Base-by-base conservation (phyloP, 192 early-diverging fungal species). In the Coemansia sp. region DNA sequence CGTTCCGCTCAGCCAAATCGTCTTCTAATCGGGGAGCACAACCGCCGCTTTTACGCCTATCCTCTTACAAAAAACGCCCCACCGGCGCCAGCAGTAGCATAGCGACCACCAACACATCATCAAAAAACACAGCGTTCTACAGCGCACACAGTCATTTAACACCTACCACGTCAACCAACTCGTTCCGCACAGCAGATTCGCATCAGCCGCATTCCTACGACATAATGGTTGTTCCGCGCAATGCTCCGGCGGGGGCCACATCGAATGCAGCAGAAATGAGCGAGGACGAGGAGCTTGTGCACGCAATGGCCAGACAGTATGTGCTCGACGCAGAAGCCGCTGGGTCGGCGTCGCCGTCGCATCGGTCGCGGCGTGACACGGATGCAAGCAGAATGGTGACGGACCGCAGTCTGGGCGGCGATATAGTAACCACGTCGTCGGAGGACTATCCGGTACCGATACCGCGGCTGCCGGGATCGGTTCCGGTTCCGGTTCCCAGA, bases 311-410 rank as follows among this genome's bases (percentile, higher is more conserved):
- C 15, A 48, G 63, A 32, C 80, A 77, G 32, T 82, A 82, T 40
- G 68, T 82, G 36, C 40, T 77, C 47, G 75, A 77, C 15, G 75
- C 80, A 5, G 75, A 82, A 63, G 72, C 75, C 12, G 67, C 75
- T 6, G 80, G 80, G 21, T 76, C 75, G 16, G 63, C 68, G 10
- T 67, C 74, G 45, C 72, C 80, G 22, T 78, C 76, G 32, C 66
- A 74, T 13, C 7, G 65, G 49, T 72, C 74, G 39, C 71, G 80
- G 32, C 60, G 59, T 46, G 68, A 69, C 66, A 82, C 80, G 0
- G 78, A 69, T 11, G 69, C 47, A 10, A 69, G 69, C 22, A 59
- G 62, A 6, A 68, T 61, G 62, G 22, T 41, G 18, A 63, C 63
- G 11, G 63, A 61, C 41, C 45, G 52, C 39, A 51, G 68, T 41